Evolutionary conservation across 805 yeast genomes (phyloP).

Genomic region (Pichia kluyveri): DNA sequence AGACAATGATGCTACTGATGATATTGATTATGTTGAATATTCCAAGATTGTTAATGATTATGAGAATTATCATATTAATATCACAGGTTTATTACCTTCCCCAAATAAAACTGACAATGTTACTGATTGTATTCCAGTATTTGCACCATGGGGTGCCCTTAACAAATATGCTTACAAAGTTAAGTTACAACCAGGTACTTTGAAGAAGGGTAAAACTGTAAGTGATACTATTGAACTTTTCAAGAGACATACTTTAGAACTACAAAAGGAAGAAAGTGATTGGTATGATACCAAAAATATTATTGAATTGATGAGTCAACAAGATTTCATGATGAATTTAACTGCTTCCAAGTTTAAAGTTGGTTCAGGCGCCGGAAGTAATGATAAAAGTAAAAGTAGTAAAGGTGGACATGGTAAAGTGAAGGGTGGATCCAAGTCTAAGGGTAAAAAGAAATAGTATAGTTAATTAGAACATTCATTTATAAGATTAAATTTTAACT

Average conservation of each 20-base stretch:
- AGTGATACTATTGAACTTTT: conserved; percentile 59
- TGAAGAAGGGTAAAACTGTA: conserved; percentile 83
- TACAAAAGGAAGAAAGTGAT: conserved; percentile 32
- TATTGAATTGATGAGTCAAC: conserved; percentile 47
- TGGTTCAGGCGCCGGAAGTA: conserved; percentile 34
- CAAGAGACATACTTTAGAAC: conserved; percentile 24
- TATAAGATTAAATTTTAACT: not conserved
- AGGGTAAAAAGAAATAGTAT: not conserved
- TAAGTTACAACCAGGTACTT: conserved; percentile 69
- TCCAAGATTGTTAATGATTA: conserved; percentile 11
- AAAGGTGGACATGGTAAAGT: conserved; percentile 12
- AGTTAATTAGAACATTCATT: not conserved
- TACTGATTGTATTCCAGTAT: conserved; percentile 66
- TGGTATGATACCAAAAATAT: conserved; percentile 65
- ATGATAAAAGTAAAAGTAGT: conserved; percentile 1
- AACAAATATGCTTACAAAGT: conserved; percentile 70
- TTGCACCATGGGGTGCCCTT: conserved; percentile 88
- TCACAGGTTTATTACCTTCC: conserved; percentile 29
- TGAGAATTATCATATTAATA: conserved; percentile 20
- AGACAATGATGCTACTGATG: conserved; percentile 11
- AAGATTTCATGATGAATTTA: conserved; percentile 56
- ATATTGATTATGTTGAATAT: conserved; percentile 11
- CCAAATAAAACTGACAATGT: conserved; percentile 44
- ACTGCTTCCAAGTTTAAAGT: conserved; percentile 68
- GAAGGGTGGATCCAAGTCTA: conserved; percentile 14